Percentiles rank a stretch among this genome's conserved stretches.
These are phyloP conservation scores for Lyophyllum semitale DNA, from an alignment of 768 basidiomycete genomes.

Conservation along the genomic window DNA sequence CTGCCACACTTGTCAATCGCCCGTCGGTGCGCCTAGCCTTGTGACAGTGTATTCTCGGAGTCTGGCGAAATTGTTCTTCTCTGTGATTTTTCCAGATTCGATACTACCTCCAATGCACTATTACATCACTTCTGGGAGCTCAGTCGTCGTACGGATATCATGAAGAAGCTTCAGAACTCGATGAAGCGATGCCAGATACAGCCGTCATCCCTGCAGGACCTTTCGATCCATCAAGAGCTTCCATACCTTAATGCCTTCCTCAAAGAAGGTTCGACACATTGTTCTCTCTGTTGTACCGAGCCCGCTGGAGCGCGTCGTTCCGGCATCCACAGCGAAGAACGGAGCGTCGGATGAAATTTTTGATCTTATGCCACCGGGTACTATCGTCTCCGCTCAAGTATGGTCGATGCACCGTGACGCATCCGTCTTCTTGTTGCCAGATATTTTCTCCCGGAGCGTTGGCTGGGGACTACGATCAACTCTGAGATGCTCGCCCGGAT, in stretches of 20 bases:
- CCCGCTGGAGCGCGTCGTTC: conserved; percentile 77
- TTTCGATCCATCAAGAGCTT: conserved; percentile 55
- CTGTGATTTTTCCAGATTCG: too few relatives aligned
- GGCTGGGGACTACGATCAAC: conserved; percentile 55
- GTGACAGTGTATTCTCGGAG: too few relatives aligned
- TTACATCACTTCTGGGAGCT: conserved; percentile 83
- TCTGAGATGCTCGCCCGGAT: conserved; percentile 55
- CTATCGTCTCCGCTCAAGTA: conserved; percentile 75
- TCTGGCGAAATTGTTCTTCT: too few relatives aligned
- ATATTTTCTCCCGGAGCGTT: conserved; percentile 81
- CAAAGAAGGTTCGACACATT: conserved; percentile 55
- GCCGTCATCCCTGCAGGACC: conserved; percentile 64
- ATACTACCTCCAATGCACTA: conserved; percentile 73
- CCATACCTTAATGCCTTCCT: conserved; percentile 60
- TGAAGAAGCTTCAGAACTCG: conserved; percentile 76
- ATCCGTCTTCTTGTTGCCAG: conserved; percentile 70
- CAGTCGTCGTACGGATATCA: conserved; percentile 68
- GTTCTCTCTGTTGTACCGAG: conserved; percentile 42
- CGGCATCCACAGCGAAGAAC: conserved; percentile 53
- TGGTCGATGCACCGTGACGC: conserved; percentile 85
- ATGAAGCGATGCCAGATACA: conserved; percentile 68
- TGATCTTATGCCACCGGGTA: conserved; percentile 79
- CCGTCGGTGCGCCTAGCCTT: too few relatives aligned
- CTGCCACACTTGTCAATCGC: too few relatives aligned
- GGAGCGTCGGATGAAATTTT: conserved; percentile 61